Conservation (phyloP, 2,329 filamentous ascomycete species). For the Cercospora zeae-maydis region DNA sequence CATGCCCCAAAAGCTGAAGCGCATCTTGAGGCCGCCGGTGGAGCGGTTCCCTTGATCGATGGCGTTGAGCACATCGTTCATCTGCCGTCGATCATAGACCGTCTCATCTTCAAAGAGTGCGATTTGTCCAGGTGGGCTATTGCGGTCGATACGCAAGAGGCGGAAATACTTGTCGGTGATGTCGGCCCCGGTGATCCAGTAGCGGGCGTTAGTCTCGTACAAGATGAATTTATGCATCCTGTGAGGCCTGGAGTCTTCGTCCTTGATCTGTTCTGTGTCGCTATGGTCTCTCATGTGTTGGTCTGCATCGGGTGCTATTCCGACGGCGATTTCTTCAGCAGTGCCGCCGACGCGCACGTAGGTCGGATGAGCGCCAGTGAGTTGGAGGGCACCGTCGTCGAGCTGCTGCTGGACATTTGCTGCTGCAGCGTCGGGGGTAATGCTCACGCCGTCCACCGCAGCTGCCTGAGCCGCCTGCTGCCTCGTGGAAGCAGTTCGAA, state of each 20-base stretch:
- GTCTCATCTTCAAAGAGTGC: constrained; percentile 91
- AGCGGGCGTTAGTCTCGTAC: constrained; percentile 89
- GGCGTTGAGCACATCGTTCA: constrained; percentile 86
- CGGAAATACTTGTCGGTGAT: constrained; percentile 83
- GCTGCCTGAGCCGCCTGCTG: constrained; percentile 3
- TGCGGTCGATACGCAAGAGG: constrained; percentile 92
- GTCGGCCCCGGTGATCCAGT: constrained; percentile 92
- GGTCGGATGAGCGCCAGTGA: constrained; percentile 25
- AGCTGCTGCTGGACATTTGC: neutral
- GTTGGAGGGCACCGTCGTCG: constrained; percentile 13
- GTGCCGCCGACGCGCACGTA: constrained; percentile 31
- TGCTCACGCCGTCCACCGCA: neutral
- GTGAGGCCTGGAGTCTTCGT: constrained; percentile 25
- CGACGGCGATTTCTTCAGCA: constrained; percentile 27
- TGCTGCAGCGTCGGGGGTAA: neutral
- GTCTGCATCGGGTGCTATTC: constrained; percentile 23
- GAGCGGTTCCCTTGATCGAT: constrained; percentile 93
- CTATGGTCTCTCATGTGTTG: constrained; percentile 24
- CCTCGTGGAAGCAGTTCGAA: constrained; percentile 9
- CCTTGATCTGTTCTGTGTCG: constrained; percentile 16
- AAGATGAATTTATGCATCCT: constrained; percentile 94
- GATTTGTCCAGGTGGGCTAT: constrained; percentile 72
- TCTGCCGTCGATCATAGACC: constrained; percentile 86
- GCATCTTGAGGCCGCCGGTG: constrained; percentile 83
- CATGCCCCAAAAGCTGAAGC: constrained; percentile 88